These are phyloP conservation scores for Daldinia decipiens DNA, from an alignment of 495 filamentous ascomycete genomes.

Conservation along the genomic window DNA sequence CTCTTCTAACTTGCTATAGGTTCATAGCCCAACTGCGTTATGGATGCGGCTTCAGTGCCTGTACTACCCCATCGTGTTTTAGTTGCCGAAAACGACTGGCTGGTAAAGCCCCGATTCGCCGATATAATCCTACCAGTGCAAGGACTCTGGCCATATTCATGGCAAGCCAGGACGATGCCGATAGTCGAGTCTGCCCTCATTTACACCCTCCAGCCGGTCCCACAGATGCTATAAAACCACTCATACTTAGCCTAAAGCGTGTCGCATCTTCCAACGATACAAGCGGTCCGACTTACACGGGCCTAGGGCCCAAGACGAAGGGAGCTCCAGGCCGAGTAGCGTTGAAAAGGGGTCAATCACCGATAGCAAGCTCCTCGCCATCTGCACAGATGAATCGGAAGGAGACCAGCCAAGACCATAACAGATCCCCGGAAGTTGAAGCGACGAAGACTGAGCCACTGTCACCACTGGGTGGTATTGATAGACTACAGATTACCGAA, in stretches of 20 bases:
- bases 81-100: conserved; percentile 74
- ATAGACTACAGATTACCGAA: conserved; percentile 49
- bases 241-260: conserved; percentile 50
- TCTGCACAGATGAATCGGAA: conserved; percentile 24
- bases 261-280: conserved; percentile 37
- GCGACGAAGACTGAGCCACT: conserved; percentile 12
- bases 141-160: conserved; percentile 81
- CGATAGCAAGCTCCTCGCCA: background rate
- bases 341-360: conserved; percentile 17
- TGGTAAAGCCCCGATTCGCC: conserved; percentile 72
- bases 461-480: conserved; percentile 11
- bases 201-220: conserved; percentile 50
- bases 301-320: conserved; percentile 17
- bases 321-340: conserved; percentile 3
- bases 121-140: conserved; percentile 75
- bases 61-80: conserved; percentile 82
- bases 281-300: conserved; percentile 10
- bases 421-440: conserved; percentile 31
- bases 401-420: conserved; percentile 31
- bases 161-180: conserved; percentile 81
- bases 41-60: conserved; percentile 76
- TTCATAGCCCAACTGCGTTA: conserved; percentile 86
- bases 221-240: conserved; percentile 51
- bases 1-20: conserved; percentile 57
- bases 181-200: conserved; percentile 75